Base-by-base conservation (phyloP, 306 rosid species). In the Lablab purpureus region DNA sequence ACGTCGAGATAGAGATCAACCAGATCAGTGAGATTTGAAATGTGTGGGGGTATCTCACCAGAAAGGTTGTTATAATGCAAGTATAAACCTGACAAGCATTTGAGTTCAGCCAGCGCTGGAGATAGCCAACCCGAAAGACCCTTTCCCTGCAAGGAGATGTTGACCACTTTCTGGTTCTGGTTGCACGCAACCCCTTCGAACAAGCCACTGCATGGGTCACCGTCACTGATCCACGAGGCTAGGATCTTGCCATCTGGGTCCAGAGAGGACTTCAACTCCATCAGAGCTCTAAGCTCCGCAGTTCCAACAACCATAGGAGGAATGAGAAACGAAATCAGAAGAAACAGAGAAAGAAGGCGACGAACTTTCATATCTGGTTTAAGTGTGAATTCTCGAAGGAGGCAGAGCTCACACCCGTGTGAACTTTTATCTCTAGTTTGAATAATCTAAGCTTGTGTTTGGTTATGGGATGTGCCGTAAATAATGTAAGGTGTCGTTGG, bases 1-100 rank as follows among this genome's bases (percentile, higher is more conserved):
- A 95, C 90, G 18, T 95, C 81, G 41, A 95, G 98, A 88, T 95
- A 95, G 46, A 95, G 97, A 81, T 95, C 99, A 23, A 74, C 63
- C 32, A 95, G 87, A 14, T 89, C 96, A 64, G 92, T 85, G 25
- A 95, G 90, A 54, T 80, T 90, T 4, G 94, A 83, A 82, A 95
- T 85, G 76, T 90, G 96, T 37, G 70, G 76, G 2, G 99, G 99
- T 60, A 95, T 95, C 85, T 85, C 87, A 45, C 99, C 98, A 12
- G 91, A 88, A 81, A 95, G 87, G 74, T 82, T 86, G 85, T 95
- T 95, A 40, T 86, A 95, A 67, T 95, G 99, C 88, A 95, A 47
- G 80, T 86, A 95, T 58, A 95, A 87, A 10, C 98, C 99, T 0
- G 99, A 71, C 82, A 95, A 81, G 83, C 94, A 90, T 65, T 87